A percentile compares a stretch with the other conserved stretches of the same genome.
Evolutionary conservation across 2,329 filamentous ascomycete species (phyloP).

Genomic region (Cryphonectria parasitica): DNA sequence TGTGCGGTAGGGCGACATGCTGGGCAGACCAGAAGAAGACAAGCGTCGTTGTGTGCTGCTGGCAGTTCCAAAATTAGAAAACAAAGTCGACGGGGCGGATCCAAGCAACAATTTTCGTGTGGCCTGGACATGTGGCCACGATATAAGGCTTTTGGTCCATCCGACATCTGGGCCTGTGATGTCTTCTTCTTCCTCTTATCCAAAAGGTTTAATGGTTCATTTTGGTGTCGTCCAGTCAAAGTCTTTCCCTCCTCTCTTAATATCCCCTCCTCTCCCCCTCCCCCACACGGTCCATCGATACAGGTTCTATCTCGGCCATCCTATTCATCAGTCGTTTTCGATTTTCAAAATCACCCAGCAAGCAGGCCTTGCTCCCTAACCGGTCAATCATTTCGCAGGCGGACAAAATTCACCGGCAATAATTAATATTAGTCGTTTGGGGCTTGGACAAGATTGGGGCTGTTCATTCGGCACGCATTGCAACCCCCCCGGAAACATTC

Average conservation of each 20-base stretch:
- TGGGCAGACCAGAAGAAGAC: slow-evolving; percentile 43
- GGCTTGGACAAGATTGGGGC: slow-evolving; percentile 39
- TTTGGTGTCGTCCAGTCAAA: slow-evolving; percentile 53
- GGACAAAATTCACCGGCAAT: slow-evolving; percentile 40
- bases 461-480: slow-evolving; percentile 40
- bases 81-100: slow-evolving; percentile 40
- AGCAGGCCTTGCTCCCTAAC: slow-evolving; percentile 63
- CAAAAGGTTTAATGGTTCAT: slow-evolving; percentile 47
- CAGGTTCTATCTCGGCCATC: slow-evolving; percentile 28
- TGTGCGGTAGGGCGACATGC: slow-evolving; percentile 35
- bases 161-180: slow-evolving; percentile 42
- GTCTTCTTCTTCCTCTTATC: slow-evolving; percentile 48
- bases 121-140: slow-evolving; percentile 51
- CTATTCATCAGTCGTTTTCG: slow-evolving; percentile 25
- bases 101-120: slow-evolving; percentile 33
- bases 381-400: slow-evolving; percentile 50
- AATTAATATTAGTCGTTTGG: slow-evolving; percentile 42
- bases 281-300: slow-evolving; percentile 39
- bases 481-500: slow-evolving; percentile 39
- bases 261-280: slow-evolving; percentile 31
- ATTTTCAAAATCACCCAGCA: slow-evolving; percentile 47
- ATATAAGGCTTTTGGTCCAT: slow-evolving; percentile 62
- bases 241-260: slow-evolving; percentile 44
- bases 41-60: slow-evolving; percentile 39
- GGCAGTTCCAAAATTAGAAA: slow-evolving; percentile 49